Percentiles rank a stretch among this genome's conserved stretches.
These are phyloP conservation scores for Caryopteris hybrid DNA, from an alignment of 305 asterid species.

Conservation along the genomic window DNA sequence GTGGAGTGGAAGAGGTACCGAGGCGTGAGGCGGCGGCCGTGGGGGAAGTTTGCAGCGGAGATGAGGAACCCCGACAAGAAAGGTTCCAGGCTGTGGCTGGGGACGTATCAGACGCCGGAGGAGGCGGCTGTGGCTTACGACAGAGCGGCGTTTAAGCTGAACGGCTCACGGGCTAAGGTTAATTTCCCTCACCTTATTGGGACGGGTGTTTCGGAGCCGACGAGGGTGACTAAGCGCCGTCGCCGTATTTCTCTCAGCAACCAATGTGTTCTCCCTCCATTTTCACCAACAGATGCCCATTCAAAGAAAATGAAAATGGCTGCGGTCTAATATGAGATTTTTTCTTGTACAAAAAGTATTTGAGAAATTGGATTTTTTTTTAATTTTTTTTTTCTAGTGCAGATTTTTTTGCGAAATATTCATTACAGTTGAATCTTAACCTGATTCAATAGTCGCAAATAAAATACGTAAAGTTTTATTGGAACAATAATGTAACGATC, in stretches of 20 bases:
- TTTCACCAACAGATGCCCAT: neutral
- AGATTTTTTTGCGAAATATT: too few species aligned
- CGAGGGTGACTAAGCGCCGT: constrained; percentile 20
- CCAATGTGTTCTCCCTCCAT: neutral
- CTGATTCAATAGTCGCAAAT: too few species aligned
- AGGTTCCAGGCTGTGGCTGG: constrained; percentile 35
- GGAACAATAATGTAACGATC: too few species aligned
- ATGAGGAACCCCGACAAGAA: constrained; percentile 27
- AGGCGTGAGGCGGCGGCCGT: constrained; percentile 33
- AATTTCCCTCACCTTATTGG: constrained; percentile 34
- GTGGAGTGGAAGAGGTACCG: constrained; percentile 28
- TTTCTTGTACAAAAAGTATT: too few species aligned
- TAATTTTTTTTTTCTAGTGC: too few species aligned
- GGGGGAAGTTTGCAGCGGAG: constrained; percentile 41
- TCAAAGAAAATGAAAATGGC: neutral
- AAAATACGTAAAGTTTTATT: too few species aligned
- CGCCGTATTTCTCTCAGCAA: neutral
- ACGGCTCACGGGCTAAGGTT: constrained; percentile 25
- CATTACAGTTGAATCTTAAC: too few species aligned
- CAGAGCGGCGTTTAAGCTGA: constrained; percentile 24
- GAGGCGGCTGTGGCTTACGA: constrained; percentile 40
- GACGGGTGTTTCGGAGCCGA: constrained; percentile 17
- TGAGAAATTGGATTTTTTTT: too few species aligned
- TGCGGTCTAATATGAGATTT: neutral
- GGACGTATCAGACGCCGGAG: constrained; percentile 36